These are phyloP conservation scores for Artemisia argyi DNA, from an alignment of 129 eudicot species.

Conservation along the genomic window DNA sequence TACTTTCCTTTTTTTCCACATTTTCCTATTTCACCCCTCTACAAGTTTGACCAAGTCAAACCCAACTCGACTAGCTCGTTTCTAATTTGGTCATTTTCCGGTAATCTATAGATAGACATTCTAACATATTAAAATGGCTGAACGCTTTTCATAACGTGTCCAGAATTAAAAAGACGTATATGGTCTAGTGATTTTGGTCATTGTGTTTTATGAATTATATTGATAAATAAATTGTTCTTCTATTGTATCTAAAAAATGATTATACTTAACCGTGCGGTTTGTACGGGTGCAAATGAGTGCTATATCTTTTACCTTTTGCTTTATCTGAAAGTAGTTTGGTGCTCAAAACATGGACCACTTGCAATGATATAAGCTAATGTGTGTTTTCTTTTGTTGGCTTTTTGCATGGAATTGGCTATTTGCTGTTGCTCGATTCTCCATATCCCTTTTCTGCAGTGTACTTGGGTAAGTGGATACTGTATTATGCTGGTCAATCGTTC, in stretches of 20 bases:
- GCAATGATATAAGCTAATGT: slow-evolving; percentile 16
- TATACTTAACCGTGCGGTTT: slow-evolving; percentile 3
- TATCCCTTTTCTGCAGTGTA: slow-evolving; percentile 46
- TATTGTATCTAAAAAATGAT: too few species aligned
- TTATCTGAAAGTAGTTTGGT: slow-evolving; percentile 23
- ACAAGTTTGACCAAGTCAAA: slow-evolving; percentile 69
- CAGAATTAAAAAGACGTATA: too few species aligned
- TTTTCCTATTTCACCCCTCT: slow-evolving; percentile 13
- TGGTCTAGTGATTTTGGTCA: too few species aligned
- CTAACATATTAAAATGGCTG: too few species aligned
- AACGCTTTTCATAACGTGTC: too few species aligned
- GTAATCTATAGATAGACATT: too few species aligned
- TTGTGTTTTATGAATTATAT: too few species aligned
- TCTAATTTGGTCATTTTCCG: neutral
- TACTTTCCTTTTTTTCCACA: slow-evolving; percentile 35
- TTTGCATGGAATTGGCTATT: slow-evolving; percentile 34
- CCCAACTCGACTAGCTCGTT: neutral
- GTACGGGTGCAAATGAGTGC: slow-evolving; percentile 1
- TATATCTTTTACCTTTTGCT: slow-evolving; percentile 23
- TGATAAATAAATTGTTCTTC: too few species aligned
- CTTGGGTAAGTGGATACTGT: slow-evolving; percentile 50
- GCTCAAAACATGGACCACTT: slow-evolving; percentile 28
- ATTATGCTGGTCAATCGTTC: neutral
- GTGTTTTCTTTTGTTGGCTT: slow-evolving; percentile 22
- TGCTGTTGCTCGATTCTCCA: slow-evolving; percentile 8